Evolutionary conservation across 805 yeast genomes (phyloP).

Genomic region (Pichia phayaonensis): DNA sequence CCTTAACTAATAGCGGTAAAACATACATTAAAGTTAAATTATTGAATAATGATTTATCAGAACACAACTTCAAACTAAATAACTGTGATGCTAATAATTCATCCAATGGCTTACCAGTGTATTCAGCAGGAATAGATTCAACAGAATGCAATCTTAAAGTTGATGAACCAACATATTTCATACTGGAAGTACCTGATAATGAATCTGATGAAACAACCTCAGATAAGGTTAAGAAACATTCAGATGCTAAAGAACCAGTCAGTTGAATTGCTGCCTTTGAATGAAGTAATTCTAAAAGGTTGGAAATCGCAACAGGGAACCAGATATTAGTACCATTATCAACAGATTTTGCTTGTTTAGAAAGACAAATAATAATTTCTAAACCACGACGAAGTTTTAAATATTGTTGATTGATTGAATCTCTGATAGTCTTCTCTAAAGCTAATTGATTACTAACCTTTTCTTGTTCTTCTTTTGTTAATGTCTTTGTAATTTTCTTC

Average conservation of each 20-base stretch:
- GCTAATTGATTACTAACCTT: conserved; percentile 54
- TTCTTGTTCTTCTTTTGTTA: conserved; percentile 69
- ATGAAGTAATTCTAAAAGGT: conserved; percentile 39
- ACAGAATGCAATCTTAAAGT: conserved; percentile 51
- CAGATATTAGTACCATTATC: conserved; percentile 63
- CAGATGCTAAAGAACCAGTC: conserved; percentile 35
- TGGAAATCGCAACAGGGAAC: conserved; percentile 60
- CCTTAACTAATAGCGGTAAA: conserved; percentile 64
- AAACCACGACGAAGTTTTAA: conserved; percentile 41
- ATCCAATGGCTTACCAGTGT: conserved; percentile 42
- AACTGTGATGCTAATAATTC: conserved; percentile 58
- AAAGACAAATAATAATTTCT: conserved; percentile 45
- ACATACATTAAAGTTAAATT: conserved; percentile 61
- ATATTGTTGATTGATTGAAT: conserved; percentile 33
- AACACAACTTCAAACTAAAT: conserved; percentile 65
- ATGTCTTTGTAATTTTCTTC: conserved; percentile 37
- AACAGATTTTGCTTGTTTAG: conserved; percentile 39
- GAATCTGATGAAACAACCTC: conserved; percentile 33
- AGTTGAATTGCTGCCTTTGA: conserved; percentile 23
- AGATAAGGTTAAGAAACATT: conserved; percentile 50
- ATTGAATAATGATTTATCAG: conserved; percentile 69
- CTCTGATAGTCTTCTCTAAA: conserved; percentile 54
- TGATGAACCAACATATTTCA: conserved; percentile 59
- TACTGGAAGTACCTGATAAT: conserved; percentile 40
- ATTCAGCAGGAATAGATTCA: conserved; percentile 38